These are phyloP conservation scores for Claviceps humidiphila DNA, from an alignment of 2,329 filamentous ascomycete species.

Conservation along the genomic window DNA sequence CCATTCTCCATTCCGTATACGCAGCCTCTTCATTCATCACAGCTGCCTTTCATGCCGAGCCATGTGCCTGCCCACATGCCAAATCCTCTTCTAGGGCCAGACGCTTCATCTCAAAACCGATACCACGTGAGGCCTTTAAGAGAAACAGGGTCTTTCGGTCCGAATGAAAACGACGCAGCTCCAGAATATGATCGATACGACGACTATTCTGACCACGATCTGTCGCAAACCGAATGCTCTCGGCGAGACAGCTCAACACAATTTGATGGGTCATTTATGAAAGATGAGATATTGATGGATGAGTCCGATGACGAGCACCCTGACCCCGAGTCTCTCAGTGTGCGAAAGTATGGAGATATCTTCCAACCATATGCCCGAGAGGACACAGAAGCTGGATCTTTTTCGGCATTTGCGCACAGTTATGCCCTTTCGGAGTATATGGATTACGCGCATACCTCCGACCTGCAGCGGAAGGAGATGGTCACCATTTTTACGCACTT, in stretches of 20 bases:
- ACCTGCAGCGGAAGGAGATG: slow-evolving; percentile 67
- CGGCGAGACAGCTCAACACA: not conserved
- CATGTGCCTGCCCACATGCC: slow-evolving; percentile 7
- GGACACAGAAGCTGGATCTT: slow-evolving; percentile 34
- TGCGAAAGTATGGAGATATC: slow-evolving; percentile 22
- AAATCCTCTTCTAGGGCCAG: slow-evolving; percentile 10
- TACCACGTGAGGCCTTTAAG: not conserved
- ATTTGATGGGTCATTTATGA: not conserved
- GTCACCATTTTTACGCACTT: slow-evolving; percentile 84
- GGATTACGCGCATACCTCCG: slow-evolving; percentile 52
- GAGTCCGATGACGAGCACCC: slow-evolving; percentile 47
- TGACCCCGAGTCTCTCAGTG: slow-evolving; percentile 12
- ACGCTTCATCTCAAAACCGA: slow-evolving; percentile 2
- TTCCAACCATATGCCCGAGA: slow-evolving; percentile 13
- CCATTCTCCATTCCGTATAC: slow-evolving; percentile 3
- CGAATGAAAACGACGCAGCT: slow-evolving; percentile 5
- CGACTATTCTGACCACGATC: not conserved
- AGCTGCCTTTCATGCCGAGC: slow-evolving; percentile 2
- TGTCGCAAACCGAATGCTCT: not conserved
- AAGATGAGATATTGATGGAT: slow-evolving; percentile 18
- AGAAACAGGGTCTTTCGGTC: not conserved
- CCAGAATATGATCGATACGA: slow-evolving; percentile 6
- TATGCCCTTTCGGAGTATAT: slow-evolving; percentile 50
- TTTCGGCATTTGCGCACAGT: slow-evolving; percentile 33
- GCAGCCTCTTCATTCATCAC: not conserved